Evolutionary conservation across 1,284 basidiomycete species (phyloP), one percentile per base, ranked within the genome.

Genomic region (Puccinia triticina): DNA sequence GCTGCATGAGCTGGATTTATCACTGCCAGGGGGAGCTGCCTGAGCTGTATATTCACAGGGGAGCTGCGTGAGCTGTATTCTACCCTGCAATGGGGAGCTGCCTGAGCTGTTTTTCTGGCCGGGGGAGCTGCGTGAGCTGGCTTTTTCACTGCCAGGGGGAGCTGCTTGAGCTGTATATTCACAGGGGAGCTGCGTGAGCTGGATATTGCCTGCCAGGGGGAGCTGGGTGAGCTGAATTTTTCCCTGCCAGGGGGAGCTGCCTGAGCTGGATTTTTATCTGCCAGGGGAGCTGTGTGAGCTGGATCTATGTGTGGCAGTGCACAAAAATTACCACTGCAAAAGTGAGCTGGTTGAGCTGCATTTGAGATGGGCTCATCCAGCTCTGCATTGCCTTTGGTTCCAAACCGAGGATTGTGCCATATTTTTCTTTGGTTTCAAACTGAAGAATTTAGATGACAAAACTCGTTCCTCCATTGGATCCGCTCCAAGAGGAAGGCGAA

Each of bases 321-420:
- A 7, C 43, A 7, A 46, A 46, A 46, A 8, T 46, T 46, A 46
- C 14, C 14, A 14, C 43, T 46, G 43, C 8, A 8, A 46, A 7
- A 46, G 10, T 53, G 50, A 53, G 50, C 50, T 64, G 61, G 61
- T 5, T 64, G 61, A 64, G 61, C 29, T 64, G 61, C 5, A 64
- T 14, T 16, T 64, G 61, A 37, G 34, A 29, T 29, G 61, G 26
- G 61, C 61, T 64, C 26, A 32, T 64, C 61, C 26, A 64, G 61
- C 61, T 64, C n/a, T 11, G 61, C n/a, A 5, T 21, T 26, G 10
- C 29, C 12, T 64, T 29, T 21, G 61, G 61, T 64, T 64, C n/a
- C 61, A 64, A 64, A 64, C 61, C 61, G 32, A 29, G 7, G 61
- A 32, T 29, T 3, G 2, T 32, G 26, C 7, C 61, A 64, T 29